Base-by-base conservation (phyloP, 176 grass and related monocot species). In the Elymus sibiricus region DNA sequence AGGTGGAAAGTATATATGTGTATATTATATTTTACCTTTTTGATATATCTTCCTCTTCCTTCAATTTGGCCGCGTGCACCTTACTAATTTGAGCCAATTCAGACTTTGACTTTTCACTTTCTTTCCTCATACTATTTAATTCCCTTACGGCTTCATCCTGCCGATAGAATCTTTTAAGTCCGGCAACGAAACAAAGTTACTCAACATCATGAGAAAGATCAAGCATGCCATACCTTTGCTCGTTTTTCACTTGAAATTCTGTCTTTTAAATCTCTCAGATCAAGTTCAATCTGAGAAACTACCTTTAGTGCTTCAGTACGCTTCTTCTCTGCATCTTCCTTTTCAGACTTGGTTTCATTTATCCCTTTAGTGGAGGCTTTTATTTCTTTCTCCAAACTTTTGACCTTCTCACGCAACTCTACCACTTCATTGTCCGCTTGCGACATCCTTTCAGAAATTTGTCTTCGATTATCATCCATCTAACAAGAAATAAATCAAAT, bases 231-330 rank as follows among this genome's bases (percentile, higher is more conserved):
- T 89, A 98, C 97, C 94, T 98, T 98, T 79, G 91, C 89, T 39
- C 94, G 92, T 68, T 86, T 86, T 73, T 95, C 97, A 21, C 78
- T 86, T n/a, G 73, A 27, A 84, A 98, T 94, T 70, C 85, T 94
- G 65, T 98, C 97, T 92, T 92, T 89, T 83, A 98, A 49, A 83
- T 98, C 97, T 89, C 88, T 94, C 82, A 95, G 81, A 91, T 98
- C 97, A 87, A 98, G 90, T 79, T 98, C 94, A 34, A 98, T 90
- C 85, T 95, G 84, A 77, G 97, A 89, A 87, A 95, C 88, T 47
- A 85, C 84, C 76, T 94, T 95, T 27, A 98, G 82, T 74, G 97
- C 88, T 85, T 90, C 84, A 70, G 86, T 98, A 77, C 94, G 88
- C 77, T 86, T 94, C 86, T 92, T 92, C 88, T 95, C 94, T 78